Evolutionary conservation across 768 basidiomycete genomes (phyloP), one percentile per base, ranked within the genome.

Genomic region (Coprinopsis cinerea): DNA sequence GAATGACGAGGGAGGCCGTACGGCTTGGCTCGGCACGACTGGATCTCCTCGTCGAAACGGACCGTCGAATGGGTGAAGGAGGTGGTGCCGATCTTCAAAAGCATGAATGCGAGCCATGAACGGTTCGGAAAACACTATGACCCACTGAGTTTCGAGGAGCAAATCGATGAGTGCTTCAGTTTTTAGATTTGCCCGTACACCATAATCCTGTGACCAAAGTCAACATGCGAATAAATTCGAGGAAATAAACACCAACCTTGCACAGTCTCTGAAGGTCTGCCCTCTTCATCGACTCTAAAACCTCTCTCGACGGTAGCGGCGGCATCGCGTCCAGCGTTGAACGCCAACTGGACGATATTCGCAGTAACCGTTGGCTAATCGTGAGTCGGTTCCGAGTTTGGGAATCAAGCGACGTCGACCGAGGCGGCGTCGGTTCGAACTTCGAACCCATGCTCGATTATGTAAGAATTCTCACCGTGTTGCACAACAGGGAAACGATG

Each of bases 111-210:
- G 27, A 23, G 42, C n/a, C n/a, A 32, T 30, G 20, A 27, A 17
- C 20, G 11, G 18, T 28, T 30, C 24, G 32, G 11, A 17, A 26
- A 22, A n/a, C 1, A 42, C 25, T 48, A 22, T 20, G 17, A 44
- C 43, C 46, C 55, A 78, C 76, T 72, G 72, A 45, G 73, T 76
- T 57, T 83, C 79, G 13, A 87, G 68, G 23, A 91, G 68, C 15
- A 87, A 71, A 60, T 88, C 83, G 59, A 91, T 88, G 54, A 91
- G 70, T 41, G 79, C 82, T 59, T 88, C 85, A 20, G 85, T 79
- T 70, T 87, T 90, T 60, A 89, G 76, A 65, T 90, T 90, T 39
- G 88, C 88, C 66, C 78, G 86, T 53, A 91, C 79, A 51, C 87
- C 86, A 60, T 83, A 81, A 57, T 88, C 85, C 87, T 91, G 47